These are phyloP conservation scores for Camelina sativa DNA, from an alignment of 345 rosid genomes.

Conservation along the genomic window DNA sequence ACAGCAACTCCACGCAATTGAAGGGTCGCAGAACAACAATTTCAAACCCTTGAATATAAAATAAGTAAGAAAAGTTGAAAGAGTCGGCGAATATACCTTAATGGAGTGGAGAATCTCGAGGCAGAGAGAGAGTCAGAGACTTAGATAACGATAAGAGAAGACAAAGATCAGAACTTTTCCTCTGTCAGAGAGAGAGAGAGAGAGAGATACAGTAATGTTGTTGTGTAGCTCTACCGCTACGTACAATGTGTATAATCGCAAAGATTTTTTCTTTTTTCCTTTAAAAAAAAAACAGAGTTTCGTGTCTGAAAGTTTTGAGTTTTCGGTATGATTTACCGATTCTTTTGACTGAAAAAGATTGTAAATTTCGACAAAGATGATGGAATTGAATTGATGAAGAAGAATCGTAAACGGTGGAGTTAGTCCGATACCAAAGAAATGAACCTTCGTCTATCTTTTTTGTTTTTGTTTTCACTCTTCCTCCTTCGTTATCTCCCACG, in stretches of 20 bases:
- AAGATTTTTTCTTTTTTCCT: too few species aligned
- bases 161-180: constrained; percentile 19
- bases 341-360: neutral
- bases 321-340: neutral
- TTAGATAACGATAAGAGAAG: constrained; percentile 15
- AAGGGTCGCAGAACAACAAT: neutral
- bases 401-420: constrained; percentile 17
- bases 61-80: neutral
- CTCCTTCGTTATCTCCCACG: constrained; percentile 12
- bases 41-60: neutral
- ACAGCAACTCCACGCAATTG: neutral
- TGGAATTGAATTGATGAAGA: neutral
- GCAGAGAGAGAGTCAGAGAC: neutral
- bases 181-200: constrained; percentile 8
- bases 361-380: constrained; percentile 1
- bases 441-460: constrained; percentile 11
- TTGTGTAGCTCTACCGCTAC: neutral
- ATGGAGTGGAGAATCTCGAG: constrained; percentile 5
- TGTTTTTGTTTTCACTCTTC: constrained; percentile 28
- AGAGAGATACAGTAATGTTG: constrained; percentile 5
- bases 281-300: neutral
- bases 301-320: neutral
- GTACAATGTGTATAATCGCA: constrained; percentile 8
- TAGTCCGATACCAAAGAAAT: neutral
- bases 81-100: constrained; percentile 19